Conservation (phyloP, 2,329 filamentous ascomycete genomes). For the Byssochlamys sp. region DNA sequence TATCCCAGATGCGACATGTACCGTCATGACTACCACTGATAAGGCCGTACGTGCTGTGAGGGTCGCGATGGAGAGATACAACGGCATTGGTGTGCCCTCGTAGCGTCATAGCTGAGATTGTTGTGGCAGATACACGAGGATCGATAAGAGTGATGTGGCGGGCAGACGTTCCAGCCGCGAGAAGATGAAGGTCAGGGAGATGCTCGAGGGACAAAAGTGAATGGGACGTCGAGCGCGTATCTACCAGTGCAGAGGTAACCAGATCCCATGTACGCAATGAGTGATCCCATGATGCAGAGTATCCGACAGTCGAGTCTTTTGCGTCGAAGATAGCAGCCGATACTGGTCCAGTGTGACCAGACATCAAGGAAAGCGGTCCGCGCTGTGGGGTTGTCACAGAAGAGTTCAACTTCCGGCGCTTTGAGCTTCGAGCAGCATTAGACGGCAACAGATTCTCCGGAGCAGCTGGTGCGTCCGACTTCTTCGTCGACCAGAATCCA, state of each 20-base stretch:
- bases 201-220: constrained; percentile 70
- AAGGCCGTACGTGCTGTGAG: constrained; percentile 67
- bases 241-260: constrained; percentile 66
- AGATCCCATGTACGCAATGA: constrained; percentile 84
- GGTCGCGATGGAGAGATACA: constrained; percentile 49
- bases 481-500: constrained; percentile 80
- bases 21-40: constrained; percentile 87
- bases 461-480: constrained; percentile 64
- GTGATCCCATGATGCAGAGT: constrained; percentile 86
- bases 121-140: constrained; percentile 65
- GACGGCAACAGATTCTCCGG: constrained; percentile 60
- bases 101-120: constrained; percentile 79
- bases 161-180: constrained; percentile 70
- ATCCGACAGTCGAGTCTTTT: constrained; percentile 74
- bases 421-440: constrained; percentile 53
- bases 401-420: constrained; percentile 64
- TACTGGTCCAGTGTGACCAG: constrained; percentile 62
- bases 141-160: constrained; percentile 89
- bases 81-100: constrained; percentile 74
- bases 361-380: constrained; percentile 66
- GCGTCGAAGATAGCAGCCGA: constrained; percentile 78
- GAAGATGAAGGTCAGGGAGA: constrained; percentile 54
- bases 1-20: constrained; percentile 87
- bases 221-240: constrained; percentile 73
- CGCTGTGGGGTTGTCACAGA: constrained; percentile 57